A percentile compares a stretch with the other conserved stretches of the same genome.
phyloP scores from a whole-genome alignment of 2,329 filamentous ascomycete species.

The Plenodomus biglobosus region DNA sequence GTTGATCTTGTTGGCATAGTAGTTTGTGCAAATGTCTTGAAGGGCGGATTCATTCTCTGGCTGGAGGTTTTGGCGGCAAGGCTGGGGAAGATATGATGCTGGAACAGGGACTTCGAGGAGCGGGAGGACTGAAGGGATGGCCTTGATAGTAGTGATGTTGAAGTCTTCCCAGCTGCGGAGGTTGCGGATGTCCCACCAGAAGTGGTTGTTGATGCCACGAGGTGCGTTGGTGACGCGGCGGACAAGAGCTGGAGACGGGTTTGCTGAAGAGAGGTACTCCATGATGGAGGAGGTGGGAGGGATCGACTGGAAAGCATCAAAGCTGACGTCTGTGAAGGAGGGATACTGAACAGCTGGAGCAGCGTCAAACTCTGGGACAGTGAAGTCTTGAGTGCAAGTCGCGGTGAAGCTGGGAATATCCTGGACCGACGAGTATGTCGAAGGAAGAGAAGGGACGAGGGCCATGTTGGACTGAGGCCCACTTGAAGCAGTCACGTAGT shows the following conservation, averaged over 20 bases:
- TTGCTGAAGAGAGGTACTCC: conserved; percentile 74
- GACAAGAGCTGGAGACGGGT: conserved; percentile 80
- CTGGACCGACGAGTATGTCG: conserved; percentile 37
- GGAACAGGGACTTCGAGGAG: conserved; percentile 68
- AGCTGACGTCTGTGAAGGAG: conserved; percentile 44
- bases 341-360: conserved; percentile 50
- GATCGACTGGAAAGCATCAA: conserved; percentile 41
- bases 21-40: conserved; percentile 71
- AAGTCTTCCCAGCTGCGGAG: conserved; percentile 82
- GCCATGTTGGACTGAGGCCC: conserved; percentile 38
- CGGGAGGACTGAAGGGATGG: conserved; percentile 70
- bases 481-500: conserved; percentile 52
- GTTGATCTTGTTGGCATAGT: conserved; percentile 87
- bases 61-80: conserved; percentile 60
- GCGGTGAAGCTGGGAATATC: conserved; percentile 38
- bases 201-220: conserved; percentile 74
- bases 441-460: conserved; percentile 45
- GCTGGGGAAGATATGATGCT: conserved; percentile 61
- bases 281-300: conserved; percentile 67
- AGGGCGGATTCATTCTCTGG: conserved; percentile 79
- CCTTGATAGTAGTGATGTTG: conserved; percentile 69
- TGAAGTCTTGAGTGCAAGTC: conserved; percentile 35
- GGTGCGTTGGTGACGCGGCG: conserved; percentile 72
- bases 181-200: conserved; percentile 95
- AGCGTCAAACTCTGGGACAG: conserved; percentile 41